Conservation (phyloP, 1,284 basidiomycete genomes). For the Rhodotorula mucilaginosa region DNA sequence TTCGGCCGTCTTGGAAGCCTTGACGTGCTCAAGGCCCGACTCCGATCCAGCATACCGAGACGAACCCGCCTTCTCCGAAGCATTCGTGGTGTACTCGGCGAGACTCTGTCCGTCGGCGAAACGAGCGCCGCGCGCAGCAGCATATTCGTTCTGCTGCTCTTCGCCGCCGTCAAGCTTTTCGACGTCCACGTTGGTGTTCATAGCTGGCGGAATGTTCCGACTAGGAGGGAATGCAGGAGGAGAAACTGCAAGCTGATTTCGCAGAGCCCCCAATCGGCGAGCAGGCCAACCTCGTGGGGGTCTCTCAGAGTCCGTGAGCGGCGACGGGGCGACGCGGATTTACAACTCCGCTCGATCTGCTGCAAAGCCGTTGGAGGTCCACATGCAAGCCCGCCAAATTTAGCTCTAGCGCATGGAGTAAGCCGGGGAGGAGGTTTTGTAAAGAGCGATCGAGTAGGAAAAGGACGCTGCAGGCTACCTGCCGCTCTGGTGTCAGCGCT, state of each 20-base stretch:
- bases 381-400: no score
- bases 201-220: not conserved
- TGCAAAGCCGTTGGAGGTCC: no score
- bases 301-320: not conserved
- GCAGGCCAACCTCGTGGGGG: no score
- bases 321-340: no score
- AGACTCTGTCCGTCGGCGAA: constrained; percentile 19
- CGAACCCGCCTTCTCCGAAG: constrained; percentile 44
- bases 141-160: not conserved
- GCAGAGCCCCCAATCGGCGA: no score
- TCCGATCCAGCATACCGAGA: constrained; percentile 43
- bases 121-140: not conserved
- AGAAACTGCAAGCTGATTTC: not conserved
- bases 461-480: no score
- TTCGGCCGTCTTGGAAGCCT: constrained; percentile 43
- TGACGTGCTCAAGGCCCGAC: constrained; percentile 43
- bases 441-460: no score
- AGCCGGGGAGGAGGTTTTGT: no score
- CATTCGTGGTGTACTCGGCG: constrained; percentile 21
- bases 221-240: not conserved
- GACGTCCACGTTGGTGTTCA: not conserved
- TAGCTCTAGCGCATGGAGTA: no score
- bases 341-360: no score
- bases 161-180: not conserved
- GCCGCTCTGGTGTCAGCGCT: no score